These are phyloP conservation scores for Persicaria maculosa DNA, from an alignment of 148 eudicot species.

Conservation along the genomic window DNA sequence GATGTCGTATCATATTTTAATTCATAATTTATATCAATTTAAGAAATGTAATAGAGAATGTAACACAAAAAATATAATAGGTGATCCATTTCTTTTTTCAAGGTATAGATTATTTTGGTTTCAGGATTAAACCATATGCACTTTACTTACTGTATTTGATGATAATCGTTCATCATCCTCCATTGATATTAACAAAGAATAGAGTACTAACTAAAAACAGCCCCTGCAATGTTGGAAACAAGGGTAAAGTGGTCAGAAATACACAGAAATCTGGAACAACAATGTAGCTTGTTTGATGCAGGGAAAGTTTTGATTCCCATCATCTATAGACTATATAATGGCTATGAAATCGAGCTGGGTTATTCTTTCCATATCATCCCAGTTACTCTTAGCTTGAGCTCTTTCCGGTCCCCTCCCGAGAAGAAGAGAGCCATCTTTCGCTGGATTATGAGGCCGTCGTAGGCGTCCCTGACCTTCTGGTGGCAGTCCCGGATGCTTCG, in stretches of 20 bases:
- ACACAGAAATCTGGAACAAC: neutral
- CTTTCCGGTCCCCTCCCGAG: slow-evolving; percentile 41
- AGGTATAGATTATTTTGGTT: no score
- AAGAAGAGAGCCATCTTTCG: slow-evolving; percentile 43
- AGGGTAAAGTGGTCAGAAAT: neutral
- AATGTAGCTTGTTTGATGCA: neutral
- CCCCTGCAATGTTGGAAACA: neutral
- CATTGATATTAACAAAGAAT: neutral
- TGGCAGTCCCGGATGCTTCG: slow-evolving; percentile 56
- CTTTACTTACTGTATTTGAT: no score
- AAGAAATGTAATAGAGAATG: no score
- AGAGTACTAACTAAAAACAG: neutral
- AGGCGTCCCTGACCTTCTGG: slow-evolving; percentile 43
- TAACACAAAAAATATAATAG: no score
- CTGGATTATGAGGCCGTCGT: slow-evolving; percentile 51
- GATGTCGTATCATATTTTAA: no score
- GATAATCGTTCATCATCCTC: no score
- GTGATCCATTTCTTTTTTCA: no score
- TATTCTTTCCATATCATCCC: slow-evolving; percentile 47
- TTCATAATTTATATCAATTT: no score
- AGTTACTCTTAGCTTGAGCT: slow-evolving; percentile 39
- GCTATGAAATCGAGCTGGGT: slow-evolving; percentile 1
- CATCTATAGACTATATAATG: neutral
- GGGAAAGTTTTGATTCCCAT: neutral
- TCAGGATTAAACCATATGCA: no score